A percentile compares a stretch with the other conserved stretches of the same genome.
phyloP scores from a whole-genome alignment of 2,329 filamentous ascomycete species.

The Colletotrichum musae region DNA sequence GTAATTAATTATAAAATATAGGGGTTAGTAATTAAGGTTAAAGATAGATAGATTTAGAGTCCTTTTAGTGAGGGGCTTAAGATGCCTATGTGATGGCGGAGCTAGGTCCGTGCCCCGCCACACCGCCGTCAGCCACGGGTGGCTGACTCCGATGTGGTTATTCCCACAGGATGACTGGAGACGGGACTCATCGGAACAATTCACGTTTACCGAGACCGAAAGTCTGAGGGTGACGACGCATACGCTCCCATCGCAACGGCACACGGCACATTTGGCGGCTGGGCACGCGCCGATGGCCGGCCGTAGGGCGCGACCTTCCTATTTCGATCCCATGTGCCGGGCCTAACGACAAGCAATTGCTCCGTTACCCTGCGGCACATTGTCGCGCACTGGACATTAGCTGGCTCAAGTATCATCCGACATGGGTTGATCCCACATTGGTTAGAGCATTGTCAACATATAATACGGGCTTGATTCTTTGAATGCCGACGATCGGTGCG shows the following conservation, averaged over 20 bases:
- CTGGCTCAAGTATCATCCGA: constrained; percentile 14
- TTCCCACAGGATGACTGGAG: no score
- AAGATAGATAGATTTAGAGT: no score
- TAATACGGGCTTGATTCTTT: no score
- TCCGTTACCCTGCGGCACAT: background rate
- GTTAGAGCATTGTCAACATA: background rate
- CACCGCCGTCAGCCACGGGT: no score
- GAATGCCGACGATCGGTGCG: background rate
- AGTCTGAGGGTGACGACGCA: background rate
- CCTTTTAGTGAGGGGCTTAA: no score
- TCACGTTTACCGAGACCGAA: background rate
- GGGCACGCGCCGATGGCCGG: constrained; percentile 12
- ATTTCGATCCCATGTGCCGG: constrained; percentile 28
- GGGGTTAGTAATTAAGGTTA: no score
- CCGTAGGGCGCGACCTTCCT: constrained; percentile 26
- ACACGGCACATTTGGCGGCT: constrained; percentile 26
- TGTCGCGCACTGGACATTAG: background rate
- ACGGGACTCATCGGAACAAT: background rate
- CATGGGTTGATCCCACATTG: background rate
- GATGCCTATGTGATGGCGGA: no score
- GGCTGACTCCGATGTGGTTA: no score
- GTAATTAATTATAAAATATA: no score
- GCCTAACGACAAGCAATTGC: background rate
- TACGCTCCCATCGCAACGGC: constrained; percentile 3
- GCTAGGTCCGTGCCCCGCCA: no score